Conservation (phyloP, 2,329 filamentous ascomycete species). For the Whalleya microplaca region DNA sequence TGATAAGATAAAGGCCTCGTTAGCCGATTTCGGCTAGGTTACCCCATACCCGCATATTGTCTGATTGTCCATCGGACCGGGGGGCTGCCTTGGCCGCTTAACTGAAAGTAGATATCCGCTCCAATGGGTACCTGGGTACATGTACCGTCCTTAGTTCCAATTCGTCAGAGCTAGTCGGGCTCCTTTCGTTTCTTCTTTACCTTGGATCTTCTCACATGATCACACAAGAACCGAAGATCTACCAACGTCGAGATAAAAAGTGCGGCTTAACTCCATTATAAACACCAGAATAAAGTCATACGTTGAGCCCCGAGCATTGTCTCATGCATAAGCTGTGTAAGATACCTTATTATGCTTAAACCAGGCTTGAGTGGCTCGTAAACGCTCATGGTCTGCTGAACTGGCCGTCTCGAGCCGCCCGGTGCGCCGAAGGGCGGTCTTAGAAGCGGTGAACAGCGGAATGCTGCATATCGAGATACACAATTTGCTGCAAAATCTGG, state of each 20-base stretch:
- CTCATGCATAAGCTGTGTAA: not conserved
- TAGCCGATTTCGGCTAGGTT: constrained; percentile 3
- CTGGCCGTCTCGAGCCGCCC: not conserved
- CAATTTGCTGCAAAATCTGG: constrained; percentile 11
- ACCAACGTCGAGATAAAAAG: not conserved
- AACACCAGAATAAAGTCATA: not conserved
- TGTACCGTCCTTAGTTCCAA: too few species aligned
- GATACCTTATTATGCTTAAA: not conserved
- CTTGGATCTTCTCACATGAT: not conserved
- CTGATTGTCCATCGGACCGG: constrained; percentile 20
- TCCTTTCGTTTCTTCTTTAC: not conserved
- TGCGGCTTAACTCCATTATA: not conserved
- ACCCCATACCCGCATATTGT: constrained; percentile 4
- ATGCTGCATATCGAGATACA: constrained; percentile 5
- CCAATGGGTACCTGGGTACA: too few species aligned
- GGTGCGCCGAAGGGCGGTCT: not conserved
- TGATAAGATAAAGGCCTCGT: constrained; percentile 23
- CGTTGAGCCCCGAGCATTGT: not conserved
- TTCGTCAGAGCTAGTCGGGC: too few species aligned
- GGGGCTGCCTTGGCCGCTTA: too few species aligned
- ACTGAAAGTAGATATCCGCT: too few species aligned
- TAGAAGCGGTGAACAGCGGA: constrained; percentile 20
- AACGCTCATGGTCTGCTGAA: not conserved
- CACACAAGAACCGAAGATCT: not conserved
- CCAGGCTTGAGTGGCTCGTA: not conserved